Evolutionary conservation across 345 rosid species (phyloP).

Genomic region (Mangifera indica): DNA sequence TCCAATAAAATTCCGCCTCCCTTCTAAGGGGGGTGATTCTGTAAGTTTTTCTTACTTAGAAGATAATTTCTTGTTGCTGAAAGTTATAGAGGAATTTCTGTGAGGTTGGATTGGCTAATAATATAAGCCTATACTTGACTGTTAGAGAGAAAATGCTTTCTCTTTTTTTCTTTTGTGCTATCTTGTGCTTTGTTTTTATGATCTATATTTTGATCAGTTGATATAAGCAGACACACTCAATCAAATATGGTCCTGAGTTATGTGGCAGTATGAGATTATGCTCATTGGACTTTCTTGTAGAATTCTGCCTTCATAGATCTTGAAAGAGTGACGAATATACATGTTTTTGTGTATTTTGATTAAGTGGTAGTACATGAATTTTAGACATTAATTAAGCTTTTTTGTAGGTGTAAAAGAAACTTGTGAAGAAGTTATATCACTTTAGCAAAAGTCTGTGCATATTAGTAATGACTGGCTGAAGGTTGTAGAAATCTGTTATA

Average conservation of each 20-base stretch:
- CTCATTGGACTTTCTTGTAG: neutral
- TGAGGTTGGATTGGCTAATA: neutral
- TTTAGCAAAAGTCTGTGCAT: neutral
- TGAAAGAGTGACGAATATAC: neutral
- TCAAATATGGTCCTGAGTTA: neutral
- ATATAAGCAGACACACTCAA: neutral
- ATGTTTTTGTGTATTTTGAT: neutral
- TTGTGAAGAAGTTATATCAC: neutral
- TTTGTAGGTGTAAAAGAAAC: neutral
- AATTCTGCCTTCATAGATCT: neutral
- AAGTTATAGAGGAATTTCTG: neutral
- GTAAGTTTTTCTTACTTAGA: conserved; percentile 50
- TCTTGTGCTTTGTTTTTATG: neutral
- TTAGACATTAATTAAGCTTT: conserved; percentile 3
- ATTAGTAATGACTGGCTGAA: neutral
- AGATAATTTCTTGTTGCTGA: neutral
- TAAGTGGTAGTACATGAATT: neutral
- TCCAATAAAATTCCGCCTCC: conserved; percentile 87
- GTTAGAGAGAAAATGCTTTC: no score
- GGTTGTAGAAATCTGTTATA: neutral
- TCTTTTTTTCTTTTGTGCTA: neutral
- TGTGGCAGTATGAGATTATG: neutral
- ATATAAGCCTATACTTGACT: neutral
- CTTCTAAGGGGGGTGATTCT: conserved; percentile 78
- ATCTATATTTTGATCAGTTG: neutral